These are phyloP conservation scores for Leishmania gerbilli DNA, from an alignment of 208 protist species.

Conservation along the genomic window DNA sequence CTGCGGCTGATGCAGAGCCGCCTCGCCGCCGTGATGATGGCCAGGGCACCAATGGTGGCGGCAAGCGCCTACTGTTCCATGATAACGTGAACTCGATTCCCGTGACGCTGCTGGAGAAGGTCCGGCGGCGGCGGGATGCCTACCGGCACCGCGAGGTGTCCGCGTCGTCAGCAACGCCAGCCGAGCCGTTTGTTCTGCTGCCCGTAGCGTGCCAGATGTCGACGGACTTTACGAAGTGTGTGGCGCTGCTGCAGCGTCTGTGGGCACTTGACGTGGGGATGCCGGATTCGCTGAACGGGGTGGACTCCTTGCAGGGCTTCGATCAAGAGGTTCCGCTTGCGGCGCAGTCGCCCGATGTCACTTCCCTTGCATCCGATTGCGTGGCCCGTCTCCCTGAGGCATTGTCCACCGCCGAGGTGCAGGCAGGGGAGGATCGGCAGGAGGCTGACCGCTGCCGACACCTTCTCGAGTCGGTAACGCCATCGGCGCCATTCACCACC, in stretches of 20 bases:
- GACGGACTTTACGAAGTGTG: conserved; percentile 80
- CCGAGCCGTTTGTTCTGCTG: conserved; percentile 33
- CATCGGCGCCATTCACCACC: neutral
- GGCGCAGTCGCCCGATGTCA: neutral
- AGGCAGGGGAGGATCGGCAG: conserved; percentile 12
- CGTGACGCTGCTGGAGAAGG: conserved; percentile 29
- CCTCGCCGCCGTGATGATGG: neutral
- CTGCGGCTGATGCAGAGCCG: neutral
- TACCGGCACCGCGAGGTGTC: neutral
- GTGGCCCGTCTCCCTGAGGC: conserved; percentile 3
- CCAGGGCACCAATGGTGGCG: neutral
- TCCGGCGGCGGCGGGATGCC: conserved; percentile 29
- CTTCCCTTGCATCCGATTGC: conserved; percentile 2
- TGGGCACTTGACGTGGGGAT: conserved; percentile 17
- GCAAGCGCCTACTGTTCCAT: conserved; percentile 11
- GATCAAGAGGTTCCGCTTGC: neutral
- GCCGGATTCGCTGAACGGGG: neutral
- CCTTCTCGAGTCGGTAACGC: conserved; percentile 4
- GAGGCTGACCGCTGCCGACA: conserved; percentile 16
- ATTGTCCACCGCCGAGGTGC: conserved; percentile 5
- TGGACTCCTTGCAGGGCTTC: conserved; percentile 5
- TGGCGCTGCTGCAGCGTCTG: conserved; percentile 50
- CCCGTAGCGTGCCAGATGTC: conserved; percentile 73
- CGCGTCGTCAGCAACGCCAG: neutral
- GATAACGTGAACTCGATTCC: conserved; percentile 41